These are phyloP conservation scores for Mollisia scopiformis DNA, from an alignment of 2,329 filamentous ascomycete genomes.

Conservation along the genomic window DNA sequence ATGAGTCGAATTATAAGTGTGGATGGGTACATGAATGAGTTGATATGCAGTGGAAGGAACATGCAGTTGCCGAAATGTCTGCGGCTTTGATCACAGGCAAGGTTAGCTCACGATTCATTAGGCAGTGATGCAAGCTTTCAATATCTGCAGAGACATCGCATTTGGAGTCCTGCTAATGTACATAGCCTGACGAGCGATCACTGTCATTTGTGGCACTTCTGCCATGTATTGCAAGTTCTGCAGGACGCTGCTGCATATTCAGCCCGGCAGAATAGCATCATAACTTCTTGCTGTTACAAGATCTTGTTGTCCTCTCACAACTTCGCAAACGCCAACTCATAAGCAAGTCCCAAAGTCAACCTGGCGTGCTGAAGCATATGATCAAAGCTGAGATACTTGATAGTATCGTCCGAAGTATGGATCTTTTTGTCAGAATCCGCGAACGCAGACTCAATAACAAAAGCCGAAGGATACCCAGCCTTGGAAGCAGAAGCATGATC, in stretches of 20 bases:
- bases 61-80: background rate
- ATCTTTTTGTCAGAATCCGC: slow-evolving; percentile 69
- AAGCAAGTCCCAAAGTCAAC: slow-evolving; percentile 80
- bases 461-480: slow-evolving; percentile 74
- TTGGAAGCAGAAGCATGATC: slow-evolving; percentile 76
- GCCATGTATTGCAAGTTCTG: too few species aligned
- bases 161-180: too few species aligned
- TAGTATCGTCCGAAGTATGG: slow-evolving; percentile 69
- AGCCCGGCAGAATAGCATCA: background rate
- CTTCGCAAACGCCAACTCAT: slow-evolving; percentile 80
- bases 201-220: too few species aligned
- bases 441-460: slow-evolving; percentile 76
- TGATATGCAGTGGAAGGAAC: background rate
- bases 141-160: background rate
- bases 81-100: background rate
- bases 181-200: background rate
- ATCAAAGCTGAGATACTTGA: slow-evolving; percentile 77
- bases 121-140: background rate
- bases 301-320: slow-evolving; percentile 22
- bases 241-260: background rate
- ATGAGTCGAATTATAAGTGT: slow-evolving; percentile 1
- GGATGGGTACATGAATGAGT: background rate
- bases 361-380: slow-evolving; percentile 92
- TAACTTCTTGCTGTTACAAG: background rate
- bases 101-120: background rate